A percentile compares a stretch with the other conserved stretches of the same genome.
Evolutionary conservation across 2,329 filamentous ascomycete species (phyloP).

Genomic region (Epichloe aotearoae): DNA sequence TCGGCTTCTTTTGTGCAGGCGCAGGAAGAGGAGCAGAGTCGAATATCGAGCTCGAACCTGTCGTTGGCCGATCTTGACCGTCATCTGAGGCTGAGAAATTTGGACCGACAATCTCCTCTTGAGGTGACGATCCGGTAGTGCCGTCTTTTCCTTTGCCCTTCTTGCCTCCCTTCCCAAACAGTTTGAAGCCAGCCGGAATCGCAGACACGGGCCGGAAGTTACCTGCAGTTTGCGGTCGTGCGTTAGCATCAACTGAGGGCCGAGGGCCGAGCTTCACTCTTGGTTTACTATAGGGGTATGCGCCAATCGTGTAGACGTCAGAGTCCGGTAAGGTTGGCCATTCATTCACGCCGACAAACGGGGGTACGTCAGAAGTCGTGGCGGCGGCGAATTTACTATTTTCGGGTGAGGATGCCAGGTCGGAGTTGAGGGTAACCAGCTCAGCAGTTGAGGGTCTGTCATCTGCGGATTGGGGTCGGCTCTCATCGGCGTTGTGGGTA

Average conservation of each 20-base stretch:
- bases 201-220: slow-evolving; percentile 61
- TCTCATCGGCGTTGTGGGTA: slow-evolving; percentile 29
- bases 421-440: slow-evolving; percentile 37
- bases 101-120: slow-evolving; percentile 24
- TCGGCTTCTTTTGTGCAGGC: slow-evolving; percentile 29
- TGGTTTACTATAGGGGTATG: slow-evolving; percentile 45
- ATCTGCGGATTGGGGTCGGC: slow-evolving; percentile 17
- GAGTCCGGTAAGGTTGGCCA: slow-evolving; percentile 36
- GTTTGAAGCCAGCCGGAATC: slow-evolving; percentile 68
- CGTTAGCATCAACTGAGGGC: slow-evolving; percentile 55
- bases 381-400: slow-evolving; percentile 33
- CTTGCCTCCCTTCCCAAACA: slow-evolving; percentile 45
- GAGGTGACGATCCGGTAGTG: slow-evolving; percentile 13
- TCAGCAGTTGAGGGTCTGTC: slow-evolving; percentile 11
- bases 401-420: slow-evolving; percentile 37
- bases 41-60: slow-evolving; percentile 31
- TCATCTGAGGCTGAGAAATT: slow-evolving; percentile 16
- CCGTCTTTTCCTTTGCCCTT: slow-evolving; percentile 24
- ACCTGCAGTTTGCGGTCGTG: slow-evolving; percentile 47
- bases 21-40: slow-evolving; percentile 25
- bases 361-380: slow-evolving; percentile 35
- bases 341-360: slow-evolving; percentile 34
- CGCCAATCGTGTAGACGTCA: slow-evolving; percentile 29
- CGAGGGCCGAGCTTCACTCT: slow-evolving; percentile 85
- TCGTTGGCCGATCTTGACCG: slow-evolving; percentile 21